Conservation (phyloP, 352 stramenopile genomes). For the Pythium folliculosum region DNA sequence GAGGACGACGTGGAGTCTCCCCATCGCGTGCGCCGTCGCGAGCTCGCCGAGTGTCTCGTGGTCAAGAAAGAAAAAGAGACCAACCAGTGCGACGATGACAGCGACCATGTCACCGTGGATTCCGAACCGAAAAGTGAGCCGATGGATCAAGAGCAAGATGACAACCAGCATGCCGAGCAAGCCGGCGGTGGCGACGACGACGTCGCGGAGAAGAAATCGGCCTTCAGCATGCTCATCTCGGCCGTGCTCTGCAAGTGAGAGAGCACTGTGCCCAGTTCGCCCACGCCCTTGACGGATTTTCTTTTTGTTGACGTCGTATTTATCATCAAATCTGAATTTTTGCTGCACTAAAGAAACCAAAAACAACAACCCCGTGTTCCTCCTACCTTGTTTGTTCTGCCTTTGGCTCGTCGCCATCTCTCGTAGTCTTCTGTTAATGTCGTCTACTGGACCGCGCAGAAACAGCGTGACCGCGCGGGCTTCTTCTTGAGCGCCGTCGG, state of each 20-base stretch:
- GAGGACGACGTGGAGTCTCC: constrained; percentile 20
- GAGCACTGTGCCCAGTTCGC: neutral
- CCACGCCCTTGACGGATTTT: no score
- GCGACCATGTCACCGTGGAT: neutral
- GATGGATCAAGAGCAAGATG: neutral
- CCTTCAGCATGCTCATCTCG: constrained; percentile 53
- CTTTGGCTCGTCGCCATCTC: neutral
- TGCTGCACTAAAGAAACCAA: constrained; percentile 1
- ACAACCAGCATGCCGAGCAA: constrained; percentile 4
- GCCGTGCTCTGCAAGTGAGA: constrained; percentile 45
- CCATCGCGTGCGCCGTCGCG: neutral
- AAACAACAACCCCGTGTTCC: neutral
- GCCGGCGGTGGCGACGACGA: neutral
- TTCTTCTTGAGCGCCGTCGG: constrained; percentile 30
- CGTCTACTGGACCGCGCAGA: constrained; percentile 23
- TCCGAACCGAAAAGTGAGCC: neutral
- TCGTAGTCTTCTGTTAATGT: neutral
- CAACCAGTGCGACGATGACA: neutral
- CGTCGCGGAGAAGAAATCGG: constrained; percentile 19
- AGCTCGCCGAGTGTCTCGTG: neutral
- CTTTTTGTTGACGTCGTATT: constrained; percentile 12
- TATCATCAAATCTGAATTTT: constrained; percentile 14
- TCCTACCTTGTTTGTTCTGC: neutral
- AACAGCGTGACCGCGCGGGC: constrained; percentile 16
- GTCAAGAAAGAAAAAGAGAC: constrained; percentile 15